A percentile compares a stretch with the other conserved stretches of the same genome.
These are phyloP conservation scores for Gossypium lobatum DNA, from an alignment of 441 rosid genomes.

Conservation along the genomic window DNA sequence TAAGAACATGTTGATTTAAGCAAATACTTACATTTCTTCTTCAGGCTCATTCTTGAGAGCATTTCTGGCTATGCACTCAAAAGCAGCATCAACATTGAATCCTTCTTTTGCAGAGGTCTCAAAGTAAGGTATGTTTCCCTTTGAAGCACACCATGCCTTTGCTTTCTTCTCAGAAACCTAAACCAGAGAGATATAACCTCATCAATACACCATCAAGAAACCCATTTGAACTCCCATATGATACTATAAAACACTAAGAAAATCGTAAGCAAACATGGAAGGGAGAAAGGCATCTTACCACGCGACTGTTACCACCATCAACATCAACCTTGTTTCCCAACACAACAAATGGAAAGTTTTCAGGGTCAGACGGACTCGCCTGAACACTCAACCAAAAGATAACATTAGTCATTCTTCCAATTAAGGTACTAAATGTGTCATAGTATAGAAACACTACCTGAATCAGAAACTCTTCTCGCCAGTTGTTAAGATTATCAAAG, in stretches of 20 bases:
- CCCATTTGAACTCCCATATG: not conserved
- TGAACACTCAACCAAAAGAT: conserved; percentile 21
- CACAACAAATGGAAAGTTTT: conserved; percentile 79
- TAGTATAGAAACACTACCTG: conserved; percentile 37
- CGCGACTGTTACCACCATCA: conserved; percentile 66
- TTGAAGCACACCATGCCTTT: conserved; percentile 79
- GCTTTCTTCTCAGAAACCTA: conserved; percentile 78
- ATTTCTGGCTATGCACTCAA: conserved; percentile 62
- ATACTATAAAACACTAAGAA: not conserved
- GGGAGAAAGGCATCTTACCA: conserved; percentile 34
- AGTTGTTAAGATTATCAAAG: conserved; percentile 74
- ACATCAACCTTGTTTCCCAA: conserved; percentile 76
- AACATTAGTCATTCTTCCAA: conserved; percentile 1
- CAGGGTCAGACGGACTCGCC: conserved; percentile 88
- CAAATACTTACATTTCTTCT: conserved; percentile 58
- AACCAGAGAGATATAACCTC: not conserved
- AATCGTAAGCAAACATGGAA: not conserved
- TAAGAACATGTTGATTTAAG: not conserved
- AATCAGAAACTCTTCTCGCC: conserved; percentile 83
- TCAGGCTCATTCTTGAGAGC: conserved; percentile 78
- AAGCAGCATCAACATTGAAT: conserved; percentile 69
- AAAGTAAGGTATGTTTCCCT: conserved; percentile 68
- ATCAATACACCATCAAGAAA: not conserved
- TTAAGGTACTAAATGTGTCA: not conserved
- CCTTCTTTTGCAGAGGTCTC: conserved; percentile 85